Base-by-base conservation (phyloP, 2,329 filamentous ascomycete genomes). In the Corynespora cassiicola region DNA sequence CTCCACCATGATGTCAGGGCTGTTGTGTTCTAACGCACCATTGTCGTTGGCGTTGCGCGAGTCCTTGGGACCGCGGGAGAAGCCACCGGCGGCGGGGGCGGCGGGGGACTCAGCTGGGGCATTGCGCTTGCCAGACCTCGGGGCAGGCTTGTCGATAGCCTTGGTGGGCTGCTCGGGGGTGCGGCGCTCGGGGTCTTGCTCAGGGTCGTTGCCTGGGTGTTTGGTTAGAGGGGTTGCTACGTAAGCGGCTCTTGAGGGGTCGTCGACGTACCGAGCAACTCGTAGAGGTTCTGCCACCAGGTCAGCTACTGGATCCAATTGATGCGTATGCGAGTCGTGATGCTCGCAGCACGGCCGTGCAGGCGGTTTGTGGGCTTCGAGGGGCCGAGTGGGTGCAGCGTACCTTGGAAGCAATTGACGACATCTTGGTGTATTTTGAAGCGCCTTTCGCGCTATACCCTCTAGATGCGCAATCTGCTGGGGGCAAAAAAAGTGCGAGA, bases 121-220 rank as follows among this genome's bases (percentile, higher is more conserved):
- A 76, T 92, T 91, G 78, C 90, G 89, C 86, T 96, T 96, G 71
- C 81, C 82, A 70, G 81, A 81, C 72, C 90, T 86, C 65, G 83
- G 77, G 57, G 79, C 74, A 56, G 84, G 82, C 84, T 94, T 95
- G 73, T 96, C 90, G 69, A 94, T 82, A 71, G 88, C 87, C 83
- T 90, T 94, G 64, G 88, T 85, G 64, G 90, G 91, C 70, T 86
- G 86, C 63, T 84, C 78, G 65, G 86, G 84, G 57, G 81, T 79
- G 75, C 85, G 84, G 74, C 84, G 83, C 75, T 92, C 89, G 70
- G 82, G 81, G 71, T 85, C 82, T 68, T 82, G 78, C 69, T 86
- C 83, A 58, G 79, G 81, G 70, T 86, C 82, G 73, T 86, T 86
- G 72, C 83, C 83, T 85, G 70, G 56, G 50, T 47, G 54, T 54